These are phyloP conservation scores for Irpex rosettiformis DNA, from an alignment of 1,284 basidiomycete genomes.

Conservation along the genomic window DNA sequence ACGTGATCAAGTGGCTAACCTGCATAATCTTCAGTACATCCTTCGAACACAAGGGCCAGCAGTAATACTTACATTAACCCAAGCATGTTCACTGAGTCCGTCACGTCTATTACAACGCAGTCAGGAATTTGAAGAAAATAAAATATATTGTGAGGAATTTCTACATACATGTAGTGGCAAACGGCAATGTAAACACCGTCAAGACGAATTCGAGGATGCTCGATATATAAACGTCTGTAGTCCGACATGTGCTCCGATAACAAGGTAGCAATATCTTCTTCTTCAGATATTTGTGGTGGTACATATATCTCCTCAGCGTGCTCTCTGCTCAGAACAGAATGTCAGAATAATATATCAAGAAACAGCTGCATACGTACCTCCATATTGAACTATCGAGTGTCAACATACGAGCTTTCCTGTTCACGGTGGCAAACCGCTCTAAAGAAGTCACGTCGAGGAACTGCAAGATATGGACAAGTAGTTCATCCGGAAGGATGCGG, in stretches of 20 bases:
- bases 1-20: conserved; percentile 74
- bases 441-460: conserved; percentile 62
- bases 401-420: conserved; percentile 70
- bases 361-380: conserved; percentile 51
- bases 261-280: conserved; percentile 43
- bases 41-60: neutral
- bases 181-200: conserved; percentile 90
- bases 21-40: conserved; percentile 24
- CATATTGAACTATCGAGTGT: conserved; percentile 69
- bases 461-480: conserved; percentile 67
- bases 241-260: conserved; percentile 53
- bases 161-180: conserved; percentile 77
- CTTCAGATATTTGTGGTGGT: conserved; percentile 64
- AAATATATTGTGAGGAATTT: conserved; percentile 5
- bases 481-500: conserved; percentile 67
- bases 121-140: conserved; percentile 9
- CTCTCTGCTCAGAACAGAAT: neutral
- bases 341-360: neutral
- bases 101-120: conserved; percentile 50
- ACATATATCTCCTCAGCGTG: conserved; percentile 58
- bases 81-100: conserved; percentile 76
- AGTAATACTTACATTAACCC: conserved; percentile 68
- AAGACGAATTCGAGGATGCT: conserved; percentile 78
- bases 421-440: conserved; percentile 72
- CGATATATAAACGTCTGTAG: conserved; percentile 74